Evolutionary conservation across 768 basidiomycete genomes (phyloP).

Genomic region (Strobilomyces echinocephalus): DNA sequence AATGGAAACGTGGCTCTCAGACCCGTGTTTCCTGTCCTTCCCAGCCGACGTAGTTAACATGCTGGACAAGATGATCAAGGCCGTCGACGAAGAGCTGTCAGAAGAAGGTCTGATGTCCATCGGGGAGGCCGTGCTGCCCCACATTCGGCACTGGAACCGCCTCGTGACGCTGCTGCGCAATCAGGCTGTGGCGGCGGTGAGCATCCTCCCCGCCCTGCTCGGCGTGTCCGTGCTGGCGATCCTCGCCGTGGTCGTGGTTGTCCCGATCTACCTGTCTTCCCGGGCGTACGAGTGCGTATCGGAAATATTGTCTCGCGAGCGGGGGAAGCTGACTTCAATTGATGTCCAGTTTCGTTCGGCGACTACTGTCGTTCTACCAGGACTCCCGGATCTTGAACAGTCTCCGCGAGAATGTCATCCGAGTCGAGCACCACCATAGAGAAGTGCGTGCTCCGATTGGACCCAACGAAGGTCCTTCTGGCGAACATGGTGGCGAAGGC

Average conservation of each 20-base stretch:
- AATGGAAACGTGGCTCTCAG: neutral
- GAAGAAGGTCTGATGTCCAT: constrained; percentile 9
- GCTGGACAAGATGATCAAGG: constrained; percentile 3
- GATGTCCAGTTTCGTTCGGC: neutral
- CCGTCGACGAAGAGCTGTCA: constrained; percentile 5
- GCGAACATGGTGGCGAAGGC: neutral
- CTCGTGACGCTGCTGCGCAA: constrained; percentile 1
- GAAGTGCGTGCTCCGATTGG: neutral
- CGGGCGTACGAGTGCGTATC: constrained; percentile 10
- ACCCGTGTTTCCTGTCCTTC: neutral
- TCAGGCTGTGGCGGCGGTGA: neutral
- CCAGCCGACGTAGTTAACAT: neutral
- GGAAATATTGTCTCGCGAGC: too few species aligned
- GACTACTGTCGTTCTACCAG: neutral
- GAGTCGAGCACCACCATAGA: neutral
- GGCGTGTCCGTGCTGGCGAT: constrained; percentile 19
- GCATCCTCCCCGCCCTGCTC: constrained; percentile 2
- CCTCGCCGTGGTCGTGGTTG: constrained; percentile 3
- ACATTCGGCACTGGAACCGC: constrained; percentile 13
- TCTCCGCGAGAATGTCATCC: neutral
- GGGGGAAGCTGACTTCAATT: neutral
- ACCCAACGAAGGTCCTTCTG: neutral
- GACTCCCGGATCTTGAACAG: constrained; percentile 4
- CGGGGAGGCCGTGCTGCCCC: constrained; percentile 3
- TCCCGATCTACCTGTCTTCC: constrained; percentile 10